Base-by-base conservation (phyloP, 345 rosid genomes). In the Moricandia arvensis region DNA sequence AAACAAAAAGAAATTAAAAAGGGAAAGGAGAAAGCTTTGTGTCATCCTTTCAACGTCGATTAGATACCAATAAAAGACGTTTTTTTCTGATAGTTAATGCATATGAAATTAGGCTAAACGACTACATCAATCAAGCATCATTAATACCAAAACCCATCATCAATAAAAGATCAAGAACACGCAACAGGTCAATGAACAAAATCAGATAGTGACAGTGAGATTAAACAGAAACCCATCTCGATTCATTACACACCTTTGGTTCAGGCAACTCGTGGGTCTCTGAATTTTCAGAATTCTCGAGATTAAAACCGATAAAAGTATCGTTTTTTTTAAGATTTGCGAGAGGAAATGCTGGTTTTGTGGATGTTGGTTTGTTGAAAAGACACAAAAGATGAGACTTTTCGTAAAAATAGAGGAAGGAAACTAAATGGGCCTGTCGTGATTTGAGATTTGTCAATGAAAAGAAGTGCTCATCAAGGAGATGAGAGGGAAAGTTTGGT, bases 61-160 rank as follows among this genome's bases (percentile, higher is more conserved):
- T 13, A 54, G 65, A 62, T 73, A 69, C 77, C 75, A 69, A 75
- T 35, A 7, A 16, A 9, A 49, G 24, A 49, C 57, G 57, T 49
- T 49, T 49, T 49, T 60, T 12, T 21, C 24, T 27, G 3, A 4
- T 51, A 3, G 4, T 33, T 30, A 8, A 59, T 64, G 73, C 16
- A 18, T 49, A 53, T 34, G 69, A 68, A 57, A 71, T 82, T 81
- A 82, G 86, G 83, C 76, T 68, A 77, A 17, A 72, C 47, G 55
- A 59, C 59, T 49, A 67, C 85, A 83, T 85, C 81, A 71, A 79
- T 74, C 79, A 78, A 31, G 63, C 30, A 73, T 75, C 79, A 63
- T 64, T 74, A 80, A 17, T n/a, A 37, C 69, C 69, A 62, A 60
- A 67, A 38, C 29, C 51, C 66, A 82, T 60, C 60, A 84, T 29